A percentile compares a stretch with the other conserved stretches of the same genome.
These are phyloP conservation scores for Hericium rajendrae DNA, from an alignment of 768 basidiomycete species.

Conservation along the genomic window DNA sequence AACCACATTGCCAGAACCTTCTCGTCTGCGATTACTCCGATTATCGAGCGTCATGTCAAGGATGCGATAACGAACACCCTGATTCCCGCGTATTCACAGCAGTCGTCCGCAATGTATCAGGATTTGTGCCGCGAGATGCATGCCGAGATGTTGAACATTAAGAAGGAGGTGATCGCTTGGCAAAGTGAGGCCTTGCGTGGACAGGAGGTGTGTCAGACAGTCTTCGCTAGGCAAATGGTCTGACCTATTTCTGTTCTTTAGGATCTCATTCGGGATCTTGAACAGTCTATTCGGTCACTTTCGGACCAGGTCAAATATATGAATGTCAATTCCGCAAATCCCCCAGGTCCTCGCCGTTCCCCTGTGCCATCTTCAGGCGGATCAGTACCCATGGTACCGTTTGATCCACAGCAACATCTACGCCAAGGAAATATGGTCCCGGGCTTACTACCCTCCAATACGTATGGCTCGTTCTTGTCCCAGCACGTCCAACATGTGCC, in stretches of 20 bases:
- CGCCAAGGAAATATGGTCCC: conserved; percentile 30
- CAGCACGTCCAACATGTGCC: conserved; percentile 15
- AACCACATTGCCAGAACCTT: conserved; percentile 69
- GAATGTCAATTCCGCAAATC: conserved; percentile 35
- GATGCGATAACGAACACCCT: conserved; percentile 66
- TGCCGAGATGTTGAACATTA: conserved; percentile 64
- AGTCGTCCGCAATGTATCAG: conserved; percentile 70
- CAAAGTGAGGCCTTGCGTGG: conserved; percentile 68
- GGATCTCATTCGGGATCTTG: conserved; percentile 72
- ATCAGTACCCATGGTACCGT: conserved; percentile 1
- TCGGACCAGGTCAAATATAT: conserved; percentile 80
- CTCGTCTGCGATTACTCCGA: conserved; percentile 59
- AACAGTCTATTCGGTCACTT: conserved; percentile 63
- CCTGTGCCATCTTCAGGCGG: conserved; percentile 10
- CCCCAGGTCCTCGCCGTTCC: conserved; percentile 17
- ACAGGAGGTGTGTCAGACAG: conserved; percentile 53
- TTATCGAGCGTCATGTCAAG: conserved; percentile 76
- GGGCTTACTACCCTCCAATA: conserved; percentile 22
- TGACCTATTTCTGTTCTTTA: conserved; percentile 19
- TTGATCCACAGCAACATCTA: conserved; percentile 8
- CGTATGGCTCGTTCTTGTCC: conserved; percentile 15
- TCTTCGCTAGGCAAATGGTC: conserved; percentile 5
- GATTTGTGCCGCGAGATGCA: conserved; percentile 69
- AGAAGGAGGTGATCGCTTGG: conserved; percentile 74
- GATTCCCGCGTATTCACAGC: conserved; percentile 67